Percentiles rank a stretch among this genome's conserved stretches.
Evolutionary conservation across 116 monocot genomes (phyloP).

Genomic region (Zostera marina): DNA sequence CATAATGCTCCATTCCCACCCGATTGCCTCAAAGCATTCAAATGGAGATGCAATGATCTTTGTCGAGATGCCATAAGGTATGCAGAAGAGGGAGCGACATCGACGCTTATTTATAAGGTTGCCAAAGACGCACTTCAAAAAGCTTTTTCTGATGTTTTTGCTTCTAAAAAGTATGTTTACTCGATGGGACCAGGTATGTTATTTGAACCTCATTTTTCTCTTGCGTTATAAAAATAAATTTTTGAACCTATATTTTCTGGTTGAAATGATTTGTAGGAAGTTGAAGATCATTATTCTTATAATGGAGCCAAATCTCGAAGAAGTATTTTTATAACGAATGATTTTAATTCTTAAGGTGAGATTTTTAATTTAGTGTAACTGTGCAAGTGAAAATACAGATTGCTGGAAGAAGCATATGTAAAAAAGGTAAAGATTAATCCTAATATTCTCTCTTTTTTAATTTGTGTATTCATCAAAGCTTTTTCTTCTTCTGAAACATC

Average conservation of each 20-base stretch:
- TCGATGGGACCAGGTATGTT: constrained; percentile 27
- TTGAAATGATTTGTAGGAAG: neutral
- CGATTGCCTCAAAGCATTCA: constrained; percentile 21
- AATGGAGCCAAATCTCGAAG: neutral
- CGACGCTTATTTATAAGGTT: constrained; percentile 49
- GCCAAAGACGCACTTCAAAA: constrained; percentile 67
- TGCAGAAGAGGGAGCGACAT: constrained; percentile 83
- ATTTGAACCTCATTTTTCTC: neutral
- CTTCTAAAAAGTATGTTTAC: constrained; percentile 41
- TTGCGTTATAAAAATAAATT: neutral
- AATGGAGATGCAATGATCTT: constrained; percentile 65
- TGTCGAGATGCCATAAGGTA: constrained; percentile 68
- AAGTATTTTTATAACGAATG: neutral
- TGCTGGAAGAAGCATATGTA: too few relatives aligned
- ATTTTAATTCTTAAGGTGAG: neutral
- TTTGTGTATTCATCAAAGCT: too few relatives aligned
- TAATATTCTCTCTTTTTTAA: too few relatives aligned
- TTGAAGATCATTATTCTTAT: neutral
- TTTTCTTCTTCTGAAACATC: too few relatives aligned
- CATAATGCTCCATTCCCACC: constrained; percentile 11
- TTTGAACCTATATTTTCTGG: neutral
- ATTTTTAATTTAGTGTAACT: neutral
- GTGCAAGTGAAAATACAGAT: neutral
- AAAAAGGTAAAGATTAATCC: too few relatives aligned
- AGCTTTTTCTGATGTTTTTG: constrained; percentile 61